Percentiles rank a stretch among this genome's conserved stretches.
phyloP scores from a whole-genome alignment of 441 rosid genomes.

The Arabidopsis hybrid region DNA sequence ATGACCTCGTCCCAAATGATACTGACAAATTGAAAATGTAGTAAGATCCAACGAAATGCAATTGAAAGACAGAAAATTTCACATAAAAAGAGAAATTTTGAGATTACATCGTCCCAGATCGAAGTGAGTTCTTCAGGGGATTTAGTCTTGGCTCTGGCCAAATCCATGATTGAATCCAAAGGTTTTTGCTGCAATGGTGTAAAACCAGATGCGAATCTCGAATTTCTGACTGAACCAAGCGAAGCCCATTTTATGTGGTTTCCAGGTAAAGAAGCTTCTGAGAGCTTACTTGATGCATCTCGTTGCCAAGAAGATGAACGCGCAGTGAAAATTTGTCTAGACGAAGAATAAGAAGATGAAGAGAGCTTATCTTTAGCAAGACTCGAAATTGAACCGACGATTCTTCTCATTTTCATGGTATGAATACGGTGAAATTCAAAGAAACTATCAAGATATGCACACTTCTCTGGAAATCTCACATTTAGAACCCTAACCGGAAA shows the following conservation, averaged over 20 bases:
- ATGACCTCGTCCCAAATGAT: conserved; percentile 95
- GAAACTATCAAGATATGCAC: not conserved
- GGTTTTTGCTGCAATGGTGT: conserved; percentile 84
- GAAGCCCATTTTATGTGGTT: conserved; percentile 62
- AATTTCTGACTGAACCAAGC: conserved; percentile 69
- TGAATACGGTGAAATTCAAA: not conserved
- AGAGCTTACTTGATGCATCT: conserved; percentile 29
- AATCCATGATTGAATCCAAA: conserved; percentile 85
- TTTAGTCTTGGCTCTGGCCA: conserved; percentile 62
- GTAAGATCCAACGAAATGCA: not conserved
- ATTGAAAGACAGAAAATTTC: conserved; percentile 11
- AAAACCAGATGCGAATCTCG: conserved; percentile 81
- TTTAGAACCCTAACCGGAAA: conserved; percentile 21
- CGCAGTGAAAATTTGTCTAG: conserved; percentile 47
- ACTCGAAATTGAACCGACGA: conserved; percentile 26
- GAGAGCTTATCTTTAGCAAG: conserved; percentile 24
- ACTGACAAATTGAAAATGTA: conserved; percentile 51
- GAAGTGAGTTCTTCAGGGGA: conserved; percentile 84
- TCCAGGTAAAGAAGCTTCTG: conserved; percentile 53
- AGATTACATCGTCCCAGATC: conserved; percentile 82
- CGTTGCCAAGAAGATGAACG: conserved; percentile 36
- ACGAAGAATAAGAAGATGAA: conserved; percentile 32
- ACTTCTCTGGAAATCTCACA: conserved; percentile 4
- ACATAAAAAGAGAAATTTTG: not conserved
- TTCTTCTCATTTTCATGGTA: conserved; percentile 36